Base-by-base conservation (phyloP, 2,329 filamentous ascomycete species). In the Ophiosphaerella korrae region DNA sequence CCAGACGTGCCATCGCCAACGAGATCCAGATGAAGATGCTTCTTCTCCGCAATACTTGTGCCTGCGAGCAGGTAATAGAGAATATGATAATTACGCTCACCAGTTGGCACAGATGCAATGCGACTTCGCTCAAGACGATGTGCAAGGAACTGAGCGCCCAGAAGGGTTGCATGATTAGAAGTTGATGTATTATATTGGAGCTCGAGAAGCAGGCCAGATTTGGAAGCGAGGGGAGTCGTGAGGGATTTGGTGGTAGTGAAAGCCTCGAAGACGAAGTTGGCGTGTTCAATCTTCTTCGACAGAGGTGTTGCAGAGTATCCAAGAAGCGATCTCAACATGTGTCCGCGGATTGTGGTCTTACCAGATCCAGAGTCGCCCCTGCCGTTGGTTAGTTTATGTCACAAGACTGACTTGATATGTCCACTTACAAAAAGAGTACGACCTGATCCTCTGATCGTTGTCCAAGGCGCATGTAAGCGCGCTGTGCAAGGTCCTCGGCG, bases 241-340 rank as follows among this genome's bases (percentile, higher is more conserved):
- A 92, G 87, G 1, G 93, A 96, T 78, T 99, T 99, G 23, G 94
- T 99, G 1, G 94, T 97, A 5, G 94, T 99, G 52, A 99, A 83
- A 2, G 91, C 89, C 71, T 99, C 94, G 72, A 99, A 99, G 53
- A 97, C 85, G 72, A 97, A 99, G 37, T 93, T 88, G 18, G 93
- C 93, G 42, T 95, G 88, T 2, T 93, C 97, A 16, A 97, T 82
- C 75, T 97, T 99, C 60, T 88, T 90, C 1, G 93, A 97, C 3
- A 99, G 79, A 0, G 94, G 94, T 11, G 94, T 97, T 0, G 91
- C 92, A 2, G 92, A 94, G 73, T 92, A 96, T 66, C 88, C 88
- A 26, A 99, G 84, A 45, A 99, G 82, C 1, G 92, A 85, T 21
- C 92, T 88, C 39, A 99, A 80, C 47, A 97, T 80, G 73, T 97